Conservation (phyloP, 2,329 filamentous ascomycete species). For the Venturia oleaginea region DNA sequence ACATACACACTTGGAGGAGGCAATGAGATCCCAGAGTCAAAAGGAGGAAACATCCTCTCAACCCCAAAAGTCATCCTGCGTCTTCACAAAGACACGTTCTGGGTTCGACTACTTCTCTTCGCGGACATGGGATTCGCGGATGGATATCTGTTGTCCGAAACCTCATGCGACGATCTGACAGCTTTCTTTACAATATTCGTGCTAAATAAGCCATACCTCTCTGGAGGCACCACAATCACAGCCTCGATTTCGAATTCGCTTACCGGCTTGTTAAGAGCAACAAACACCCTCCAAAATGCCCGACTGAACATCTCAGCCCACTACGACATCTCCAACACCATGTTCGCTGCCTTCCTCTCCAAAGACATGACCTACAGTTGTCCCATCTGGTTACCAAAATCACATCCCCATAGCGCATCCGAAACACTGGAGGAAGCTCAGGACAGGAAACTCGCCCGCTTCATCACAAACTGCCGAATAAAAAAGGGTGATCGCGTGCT, state of each 20-base stretch:
- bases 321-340: slow-evolving; percentile 68
- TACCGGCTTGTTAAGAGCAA: slow-evolving; percentile 42
- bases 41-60: slow-evolving; percentile 13
- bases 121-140: slow-evolving; percentile 69
- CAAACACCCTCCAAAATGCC: slow-evolving; percentile 42
- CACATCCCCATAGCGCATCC: slow-evolving; percentile 31
- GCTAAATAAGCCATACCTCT: slow-evolving; percentile 53
- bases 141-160: slow-evolving; percentile 64
- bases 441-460: slow-evolving; percentile 55
- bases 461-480: slow-evolving; percentile 57
- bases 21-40: slow-evolving; percentile 31
- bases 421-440: slow-evolving; percentile 59
- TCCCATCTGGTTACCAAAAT: slow-evolving; percentile 51
- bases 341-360: slow-evolving; percentile 65
- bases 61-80: slow-evolving; percentile 45
- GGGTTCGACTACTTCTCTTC: slow-evolving; percentile 59
- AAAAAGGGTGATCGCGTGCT: slow-evolving; percentile 58
- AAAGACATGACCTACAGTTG: slow-evolving; percentile 72
- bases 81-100: slow-evolving; percentile 59
- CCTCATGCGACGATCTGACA: slow-evolving; percentile 57
- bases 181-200: slow-evolving; percentile 69
- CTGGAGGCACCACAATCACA: slow-evolving; percentile 54
- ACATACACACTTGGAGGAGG: slow-evolving; percentile 37
- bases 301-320: slow-evolving; percentile 59
- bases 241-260: slow-evolving; percentile 51